Evolutionary conservation across 768 basidiomycete species (phyloP), one percentile per base, ranked within the genome.

Genomic region (Amanita jacksonii): DNA sequence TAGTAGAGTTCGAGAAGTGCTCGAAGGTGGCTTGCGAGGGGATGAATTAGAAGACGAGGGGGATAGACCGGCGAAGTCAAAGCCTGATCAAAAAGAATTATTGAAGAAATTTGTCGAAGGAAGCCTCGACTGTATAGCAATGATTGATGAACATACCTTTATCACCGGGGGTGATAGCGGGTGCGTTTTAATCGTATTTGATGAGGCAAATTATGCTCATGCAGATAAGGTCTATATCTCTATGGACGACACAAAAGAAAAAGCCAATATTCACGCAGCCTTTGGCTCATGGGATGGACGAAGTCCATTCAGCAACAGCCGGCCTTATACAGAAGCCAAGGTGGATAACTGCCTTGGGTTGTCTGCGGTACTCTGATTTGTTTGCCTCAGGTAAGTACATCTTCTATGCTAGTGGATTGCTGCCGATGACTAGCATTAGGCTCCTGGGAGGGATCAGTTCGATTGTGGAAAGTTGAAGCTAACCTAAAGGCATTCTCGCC

Each of bases 121-220:
- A 0, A 91, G 87, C 54, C 69, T 97, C 40, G 93, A 98, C 45
- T 84, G 81, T 51, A 83, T 94, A 12, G 81, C 86, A 10, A 92
- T 98, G 92, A 72, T 99, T 43, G 96, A 99, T 60, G 94, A 98
- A 64, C 76, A 76, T 25, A 88, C 82, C 5, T 93, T 98, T 58
- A 63, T 98, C 28, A 93, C 81, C 50, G 94, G 94, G 1, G 96
- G 96, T 3, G 93, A 99, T 60, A 93, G 87, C 56, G 96, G 94
- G 92, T 92, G 60, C 48, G 85, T 75, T 6, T 20, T 40, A 24
- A 19, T 43, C 16, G 22, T 28, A 34, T 45, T 18, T 43, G 45
- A 24, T 6, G 30, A 34, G 12, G 31, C 15, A 30, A 27, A 27
- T 27, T 27, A 24, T 38, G n/a, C 31, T 23, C 38, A 45, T 16